phyloP scores from a whole-genome alignment of 257 asterid species.

The Nemophila menziesii region DNA sequence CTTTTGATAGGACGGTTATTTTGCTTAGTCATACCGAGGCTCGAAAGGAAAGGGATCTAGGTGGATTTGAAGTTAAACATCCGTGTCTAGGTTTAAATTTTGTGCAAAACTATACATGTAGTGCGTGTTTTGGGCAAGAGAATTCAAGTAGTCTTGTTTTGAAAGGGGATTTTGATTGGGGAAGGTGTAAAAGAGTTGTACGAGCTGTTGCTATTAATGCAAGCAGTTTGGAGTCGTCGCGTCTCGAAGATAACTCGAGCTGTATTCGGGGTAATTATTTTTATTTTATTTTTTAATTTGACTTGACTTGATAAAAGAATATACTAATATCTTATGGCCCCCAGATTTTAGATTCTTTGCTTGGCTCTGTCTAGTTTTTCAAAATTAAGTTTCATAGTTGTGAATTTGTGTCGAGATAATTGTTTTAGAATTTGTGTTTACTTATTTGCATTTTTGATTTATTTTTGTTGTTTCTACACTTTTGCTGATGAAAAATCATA shows the following conservation, averaged over 20 bases:
- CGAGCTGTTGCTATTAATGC: constrained; percentile 58
- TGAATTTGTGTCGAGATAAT: too few species aligned
- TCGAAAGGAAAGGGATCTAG: constrained; percentile 21
- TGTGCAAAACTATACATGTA: constrained; percentile 54
- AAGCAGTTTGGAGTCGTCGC: constrained; percentile 32
- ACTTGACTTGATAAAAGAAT: too few species aligned
- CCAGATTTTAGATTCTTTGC: too few species aligned
- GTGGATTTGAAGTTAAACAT: constrained; percentile 49
- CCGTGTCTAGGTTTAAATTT: constrained; percentile 59
- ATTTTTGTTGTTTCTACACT: too few species aligned
- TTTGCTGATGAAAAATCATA: too few species aligned
- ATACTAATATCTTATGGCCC: too few species aligned
- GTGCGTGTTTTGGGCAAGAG: constrained; percentile 34
- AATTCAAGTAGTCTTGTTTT: constrained; percentile 17
- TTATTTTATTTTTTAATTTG: too few species aligned
- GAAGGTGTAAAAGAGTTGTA: constrained; percentile 46
- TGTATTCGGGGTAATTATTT: too few species aligned
- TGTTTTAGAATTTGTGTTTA: too few species aligned
- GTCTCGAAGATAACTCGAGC: constrained; percentile 20
- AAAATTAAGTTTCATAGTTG: too few species aligned
- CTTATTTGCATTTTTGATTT: too few species aligned
- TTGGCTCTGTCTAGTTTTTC: too few species aligned
- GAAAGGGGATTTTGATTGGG: constrained; percentile 63
- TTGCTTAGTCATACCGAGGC: constrained; percentile 52
- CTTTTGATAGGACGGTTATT: constrained; percentile 50